phyloP scores from a whole-genome alignment of 768 basidiomycete species.

The Phaffia australis region DNA sequence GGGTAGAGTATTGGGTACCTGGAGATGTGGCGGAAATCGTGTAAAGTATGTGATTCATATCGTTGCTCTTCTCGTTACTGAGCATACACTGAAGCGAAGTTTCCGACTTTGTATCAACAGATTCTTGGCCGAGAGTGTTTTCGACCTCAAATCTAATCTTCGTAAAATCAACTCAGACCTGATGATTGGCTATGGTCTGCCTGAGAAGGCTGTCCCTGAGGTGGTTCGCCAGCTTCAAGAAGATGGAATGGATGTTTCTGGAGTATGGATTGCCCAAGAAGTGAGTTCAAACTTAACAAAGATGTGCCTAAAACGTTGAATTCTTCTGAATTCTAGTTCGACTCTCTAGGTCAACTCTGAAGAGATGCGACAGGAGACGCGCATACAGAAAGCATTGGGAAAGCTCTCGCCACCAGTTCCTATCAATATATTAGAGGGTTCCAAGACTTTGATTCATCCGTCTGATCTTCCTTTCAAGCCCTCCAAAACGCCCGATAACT shows the following conservation, averaged over 20 bases:
- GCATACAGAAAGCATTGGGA: slow-evolving; percentile 12
- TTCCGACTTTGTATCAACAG: slow-evolving; percentile 28
- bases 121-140: slow-evolving; percentile 39
- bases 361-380: slow-evolving; percentile 27
- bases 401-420: slow-evolving; percentile 10
- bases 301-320: slow-evolving; percentile 25
- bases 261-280: slow-evolving; percentile 38
- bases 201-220: slow-evolving; percentile 36
- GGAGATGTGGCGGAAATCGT: slow-evolving; percentile 20
- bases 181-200: slow-evolving; percentile 39
- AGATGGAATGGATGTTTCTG: slow-evolving; percentile 33
- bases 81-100: too few species aligned
- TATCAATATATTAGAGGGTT: slow-evolving; percentile 28
- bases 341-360: slow-evolving; percentile 28
- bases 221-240: slow-evolving; percentile 34
- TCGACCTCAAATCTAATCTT: slow-evolving; percentile 33
- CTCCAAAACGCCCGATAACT: slow-evolving; percentile 36
- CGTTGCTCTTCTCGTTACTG: too few species aligned
- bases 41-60: slow-evolving; percentile 18
- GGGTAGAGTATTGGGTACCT: slow-evolving; percentile 5
- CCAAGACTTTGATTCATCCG: slow-evolving; percentile 35
- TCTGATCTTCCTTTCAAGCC: slow-evolving; percentile 36
- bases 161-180: slow-evolving; percentile 34
- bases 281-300: slow-evolving; percentile 23
- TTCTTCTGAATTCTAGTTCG: background rate